Evolutionary conservation across 441 rosid genomes (phyloP), one percentile per base, ranked within the genome.

Genomic region (Jatropha multifida): DNA sequence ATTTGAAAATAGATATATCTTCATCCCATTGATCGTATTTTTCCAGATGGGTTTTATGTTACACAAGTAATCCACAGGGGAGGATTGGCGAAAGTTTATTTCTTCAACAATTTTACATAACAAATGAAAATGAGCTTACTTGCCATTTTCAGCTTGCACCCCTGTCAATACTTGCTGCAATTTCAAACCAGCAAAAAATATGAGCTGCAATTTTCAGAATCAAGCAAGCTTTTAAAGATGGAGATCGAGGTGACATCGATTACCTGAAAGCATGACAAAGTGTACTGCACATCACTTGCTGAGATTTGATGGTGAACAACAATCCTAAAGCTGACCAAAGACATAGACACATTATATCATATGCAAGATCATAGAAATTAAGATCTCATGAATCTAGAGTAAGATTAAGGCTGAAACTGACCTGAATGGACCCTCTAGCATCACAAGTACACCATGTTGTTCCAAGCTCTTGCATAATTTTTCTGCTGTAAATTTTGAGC

Each of bases 281-380:
- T 78, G 74, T 88, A 89, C 65, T 87, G 91, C 79, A 93, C 91
- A 78, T 95, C 98, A 13, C 84, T 86, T 46, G 85, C 80, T 20
- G 98, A 93, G 71, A 93, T 89, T 76, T 95, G 98, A 81, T 92
- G 91, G 81, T 95, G 99, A 58, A 93, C 79, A 27, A 93, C 99
- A 78, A 93, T 85, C 84, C 98, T 86, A 48, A 91, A 77, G 48
- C 99, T 93, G 92, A 74, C 77, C 77, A n/a, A 48, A 41, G 71
- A 46, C 12, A 63, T 2, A 23, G 15, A 37, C 8, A 8, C 26
- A 14, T 69, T 41, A 32, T 32, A 32, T 32, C 32, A 6, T 18
- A 44, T 7, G 12, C 59, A 65, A 58, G 18, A 54, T 17, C 37
- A 38, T 26, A 61, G 26, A 46, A 69, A 77, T 42, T 4, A 17